Percentiles rank a stretch among this genome's conserved stretches.
Conservation (phyloP, 2,329 filamentous ascomycete species). For the Neofusicoccum kwambonambiense region DNA sequence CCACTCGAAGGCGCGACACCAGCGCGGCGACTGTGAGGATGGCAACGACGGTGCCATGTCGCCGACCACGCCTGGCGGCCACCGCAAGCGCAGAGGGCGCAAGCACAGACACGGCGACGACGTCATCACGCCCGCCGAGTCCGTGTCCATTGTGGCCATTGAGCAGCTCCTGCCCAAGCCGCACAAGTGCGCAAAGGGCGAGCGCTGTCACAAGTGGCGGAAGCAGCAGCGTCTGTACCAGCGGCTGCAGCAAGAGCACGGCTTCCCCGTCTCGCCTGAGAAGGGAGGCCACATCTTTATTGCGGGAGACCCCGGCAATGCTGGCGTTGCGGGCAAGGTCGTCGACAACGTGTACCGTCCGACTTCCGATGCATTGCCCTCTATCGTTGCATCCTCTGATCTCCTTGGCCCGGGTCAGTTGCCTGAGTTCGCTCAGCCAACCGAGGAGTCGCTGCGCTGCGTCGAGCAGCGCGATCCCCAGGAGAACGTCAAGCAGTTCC, state of each 20-base stretch:
- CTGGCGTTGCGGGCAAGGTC: slow-evolving; percentile 59
- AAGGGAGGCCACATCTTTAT: slow-evolving; percentile 71
- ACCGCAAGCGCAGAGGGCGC: slow-evolving; percentile 40
- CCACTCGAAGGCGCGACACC: slow-evolving; percentile 34
- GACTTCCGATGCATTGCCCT: slow-evolving; percentile 73
- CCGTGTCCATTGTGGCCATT: slow-evolving; percentile 87
- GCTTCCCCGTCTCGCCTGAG: slow-evolving; percentile 61
- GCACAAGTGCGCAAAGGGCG: slow-evolving; percentile 82
- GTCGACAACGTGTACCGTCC: slow-evolving; percentile 60
- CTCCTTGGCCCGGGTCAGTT: slow-evolving; percentile 70
- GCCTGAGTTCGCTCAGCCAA: slow-evolving; percentile 55
- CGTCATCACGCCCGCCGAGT: slow-evolving; percentile 74
- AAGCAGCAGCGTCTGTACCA: slow-evolving; percentile 77
- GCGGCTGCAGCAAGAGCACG: slow-evolving; percentile 70
- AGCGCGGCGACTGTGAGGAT: slow-evolving; percentile 21
- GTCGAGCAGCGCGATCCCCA: slow-evolving; percentile 76
- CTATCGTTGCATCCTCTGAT: slow-evolving; percentile 88
- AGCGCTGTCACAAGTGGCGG: slow-evolving; percentile 78
- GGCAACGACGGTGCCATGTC: slow-evolving; percentile 27
- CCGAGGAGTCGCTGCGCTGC: slow-evolving; percentile 71
- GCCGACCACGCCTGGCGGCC: slow-evolving; percentile 33
- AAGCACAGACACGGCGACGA: slow-evolving; percentile 54
- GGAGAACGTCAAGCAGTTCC: slow-evolving; percentile 89
- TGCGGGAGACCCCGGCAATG: slow-evolving; percentile 75
- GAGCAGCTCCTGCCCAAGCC: slow-evolving; percentile 84